phyloP scores from a whole-genome alignment of 2,329 filamentous ascomycete species.

The Rhytidhysteron rufulum region DNA sequence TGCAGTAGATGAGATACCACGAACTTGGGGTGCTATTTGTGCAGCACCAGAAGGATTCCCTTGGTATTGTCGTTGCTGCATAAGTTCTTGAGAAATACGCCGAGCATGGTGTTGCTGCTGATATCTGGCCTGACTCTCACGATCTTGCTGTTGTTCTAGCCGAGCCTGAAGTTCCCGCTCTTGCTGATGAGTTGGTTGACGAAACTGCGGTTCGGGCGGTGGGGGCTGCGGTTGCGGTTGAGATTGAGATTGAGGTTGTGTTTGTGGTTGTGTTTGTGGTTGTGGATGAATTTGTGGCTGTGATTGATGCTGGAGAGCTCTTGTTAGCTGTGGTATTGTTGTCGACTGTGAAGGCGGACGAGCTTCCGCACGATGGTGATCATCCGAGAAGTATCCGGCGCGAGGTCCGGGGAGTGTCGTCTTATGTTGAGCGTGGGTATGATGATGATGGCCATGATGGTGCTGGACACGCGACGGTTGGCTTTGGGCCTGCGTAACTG shows the following conservation, averaged over 20 bases:
- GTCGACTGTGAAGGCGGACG: constrained; percentile 26
- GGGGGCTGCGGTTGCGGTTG: constrained; percentile 21
- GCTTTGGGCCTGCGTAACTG: constrained; percentile 5
- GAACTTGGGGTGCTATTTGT: constrained; percentile 21
- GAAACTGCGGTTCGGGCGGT: constrained; percentile 23
- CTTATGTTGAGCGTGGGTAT: constrained; percentile 15
- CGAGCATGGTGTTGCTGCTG: constrained; percentile 16
- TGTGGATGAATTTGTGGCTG: constrained; percentile 21
- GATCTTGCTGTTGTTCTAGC: constrained; percentile 19
- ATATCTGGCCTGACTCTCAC: constrained; percentile 3
- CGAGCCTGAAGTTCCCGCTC: constrained; percentile 27
- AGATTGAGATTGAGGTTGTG: constrained; percentile 22
- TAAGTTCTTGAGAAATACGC: constrained; percentile 28
- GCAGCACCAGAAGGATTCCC: constrained; percentile 11
- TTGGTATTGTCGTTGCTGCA: constrained; percentile 22
- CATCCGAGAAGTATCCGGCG: constrained; percentile 34
- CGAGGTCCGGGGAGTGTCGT: constrained; percentile 25
- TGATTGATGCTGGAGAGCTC: constrained; percentile 24
- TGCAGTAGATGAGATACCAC: constrained; percentile 16
- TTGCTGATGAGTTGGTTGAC: constrained; percentile 21
- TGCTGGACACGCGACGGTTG: constrained; percentile 3
- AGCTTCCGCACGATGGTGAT: constrained; percentile 24
- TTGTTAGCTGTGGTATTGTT: constrained; percentile 14
- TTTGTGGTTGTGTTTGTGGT: constrained; percentile 21
- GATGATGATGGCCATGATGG: constrained; percentile 6